Evolutionary conservation across 2,329 filamentous ascomycete species (phyloP), one percentile per base, ranked within the genome.

Genomic region (Nothophaeocryptopus gaeumannii): DNA sequence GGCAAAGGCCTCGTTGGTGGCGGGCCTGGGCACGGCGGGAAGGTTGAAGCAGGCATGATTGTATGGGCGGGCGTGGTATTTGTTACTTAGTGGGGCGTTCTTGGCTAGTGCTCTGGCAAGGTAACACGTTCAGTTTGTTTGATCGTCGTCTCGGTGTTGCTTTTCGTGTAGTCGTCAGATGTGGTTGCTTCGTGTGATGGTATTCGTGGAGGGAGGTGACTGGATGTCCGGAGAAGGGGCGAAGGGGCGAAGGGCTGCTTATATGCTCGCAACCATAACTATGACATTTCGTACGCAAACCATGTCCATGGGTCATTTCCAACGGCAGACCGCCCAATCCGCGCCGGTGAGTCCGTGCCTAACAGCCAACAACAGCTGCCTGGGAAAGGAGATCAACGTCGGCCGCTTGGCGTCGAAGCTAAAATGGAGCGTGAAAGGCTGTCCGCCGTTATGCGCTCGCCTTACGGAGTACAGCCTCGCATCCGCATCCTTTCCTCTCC

Each of bases 1-100:
- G 73, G 73, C 39, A 76, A 66, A 60, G 73, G 73, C 49, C 73
- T 67, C 47, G 70, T 74, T 56, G 73, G 73, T 62, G 73, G 72
- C 55, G 73, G 73, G 47, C 73, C 72, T 35, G 73, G 73, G 67
- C 71, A 74, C 30, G 73, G 73, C 52, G 72, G 72, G 38, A 74
- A 70, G 63, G 71, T 74, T 50, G 72, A 63, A 50, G 59, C 57
- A 62, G 65, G 64, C 66, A 68, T 74, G 64, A 66, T 69, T 58
- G 33, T 39, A 26, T 36, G 12, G 37, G 34, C 48, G 16, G 37
- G 29, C 26, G 7, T 31, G 16, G 42, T 29, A 14, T 15, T 50
- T 13, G 9, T 39, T 8, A 37, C 20, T 26, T 26, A 7, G 20
- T 26, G 20, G 20, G 42, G 11, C 33, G 32, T 26, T 10, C 12